phyloP scores from a whole-genome alignment of 805 yeast species.

The Lachancea kluyveri region DNA sequence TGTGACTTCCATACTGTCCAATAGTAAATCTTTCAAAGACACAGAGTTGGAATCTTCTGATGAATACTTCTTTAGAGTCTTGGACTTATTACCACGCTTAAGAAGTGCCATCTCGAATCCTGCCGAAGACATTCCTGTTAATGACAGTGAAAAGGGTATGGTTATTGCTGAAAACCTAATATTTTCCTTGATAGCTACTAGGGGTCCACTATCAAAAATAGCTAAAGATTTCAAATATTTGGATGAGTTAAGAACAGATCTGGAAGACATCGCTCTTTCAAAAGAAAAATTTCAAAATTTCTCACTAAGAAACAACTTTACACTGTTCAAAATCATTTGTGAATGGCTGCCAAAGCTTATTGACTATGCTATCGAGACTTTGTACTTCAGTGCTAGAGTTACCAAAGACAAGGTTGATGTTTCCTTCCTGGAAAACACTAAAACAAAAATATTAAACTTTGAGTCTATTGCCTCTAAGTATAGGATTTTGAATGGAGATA shows the following conservation, averaged over 20 bases:
- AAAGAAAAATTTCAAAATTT: conserved; percentile 16
- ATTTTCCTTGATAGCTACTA: conserved; percentile 46
- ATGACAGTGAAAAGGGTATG: conserved; percentile 69
- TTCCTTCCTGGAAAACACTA: conserved; percentile 15
- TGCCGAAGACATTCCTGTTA: conserved; percentile 64
- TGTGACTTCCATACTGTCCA: conserved; percentile 56
- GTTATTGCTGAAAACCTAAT: conserved; percentile 71
- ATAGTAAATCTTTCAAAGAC: conserved; percentile 40
- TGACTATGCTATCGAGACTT: conserved; percentile 25
- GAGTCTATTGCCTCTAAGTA: conserved; percentile 7
- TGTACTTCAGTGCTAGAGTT: conserved; percentile 10
- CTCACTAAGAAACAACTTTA: conserved; percentile 9
- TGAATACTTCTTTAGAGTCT: conserved; percentile 53
- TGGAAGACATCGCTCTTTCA: conserved; percentile 19
- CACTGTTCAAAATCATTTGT: conserved; percentile 12
- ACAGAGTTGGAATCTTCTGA: conserved; percentile 41
- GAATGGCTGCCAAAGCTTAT: conserved; percentile 33
- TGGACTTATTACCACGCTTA: conserved; percentile 77
- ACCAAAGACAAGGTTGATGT: conserved; percentile 8
- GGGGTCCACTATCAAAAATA: conserved; percentile 39
- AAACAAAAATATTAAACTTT: conserved; percentile 12
- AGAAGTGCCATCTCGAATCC: conserved; percentile 56
- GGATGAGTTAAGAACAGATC: conserved; percentile 12
- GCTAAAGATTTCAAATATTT: conserved; percentile 17
- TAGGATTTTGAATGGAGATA: conserved; percentile 14